phyloP scores from a whole-genome alignment of 2,329 filamentous ascomycete genomes.

The Knoxdaviesia proteae region DNA sequence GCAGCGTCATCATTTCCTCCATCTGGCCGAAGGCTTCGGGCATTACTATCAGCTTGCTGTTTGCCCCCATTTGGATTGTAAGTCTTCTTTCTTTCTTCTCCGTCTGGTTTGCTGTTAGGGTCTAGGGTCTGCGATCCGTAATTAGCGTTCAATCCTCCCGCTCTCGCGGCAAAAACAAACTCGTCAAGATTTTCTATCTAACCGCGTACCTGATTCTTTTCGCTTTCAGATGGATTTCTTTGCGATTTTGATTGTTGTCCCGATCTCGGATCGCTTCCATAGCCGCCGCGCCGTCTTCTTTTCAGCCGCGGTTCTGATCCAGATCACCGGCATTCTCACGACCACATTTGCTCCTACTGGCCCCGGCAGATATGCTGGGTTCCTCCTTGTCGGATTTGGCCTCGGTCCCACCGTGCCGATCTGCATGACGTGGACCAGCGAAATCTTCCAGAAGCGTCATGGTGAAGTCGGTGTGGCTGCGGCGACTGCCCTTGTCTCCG shows the following conservation, averaged over 20 bases:
- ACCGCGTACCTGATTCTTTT: not conserved
- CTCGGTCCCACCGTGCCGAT: conserved; percentile 80
- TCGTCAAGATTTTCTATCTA: conserved; percentile 2
- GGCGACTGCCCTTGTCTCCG: conserved; percentile 67
- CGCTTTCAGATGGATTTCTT: conserved; percentile 57
- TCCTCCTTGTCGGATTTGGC: conserved; percentile 80
- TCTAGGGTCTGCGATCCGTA: not conserved
- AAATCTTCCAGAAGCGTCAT: conserved; percentile 76
- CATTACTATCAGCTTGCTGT: conserved; percentile 60
- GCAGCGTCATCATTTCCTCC: conserved; percentile 63
- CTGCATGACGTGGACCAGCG: conserved; percentile 83
- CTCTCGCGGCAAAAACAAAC: conserved; percentile 1
- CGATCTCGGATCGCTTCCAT: conserved; percentile 74
- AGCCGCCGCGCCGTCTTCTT: conserved; percentile 64
- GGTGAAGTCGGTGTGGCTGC: conserved; percentile 81
- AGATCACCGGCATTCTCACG: conserved; percentile 62
- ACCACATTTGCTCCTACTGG: conserved; percentile 55
- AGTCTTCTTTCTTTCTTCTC: conserved; percentile 13
- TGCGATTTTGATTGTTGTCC: conserved; percentile 68
- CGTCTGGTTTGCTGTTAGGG: not conserved
- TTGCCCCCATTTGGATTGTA: conserved; percentile 83
- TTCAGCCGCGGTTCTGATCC: conserved; percentile 50
- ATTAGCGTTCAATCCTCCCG: conserved; percentile 1
- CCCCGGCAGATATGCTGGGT: conserved; percentile 72
- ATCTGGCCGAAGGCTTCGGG: conserved; percentile 56